Evolutionary conservation across 192 early-diverging fungal genomes (phyloP).

Genomic region (Coemansia sp.): DNA sequence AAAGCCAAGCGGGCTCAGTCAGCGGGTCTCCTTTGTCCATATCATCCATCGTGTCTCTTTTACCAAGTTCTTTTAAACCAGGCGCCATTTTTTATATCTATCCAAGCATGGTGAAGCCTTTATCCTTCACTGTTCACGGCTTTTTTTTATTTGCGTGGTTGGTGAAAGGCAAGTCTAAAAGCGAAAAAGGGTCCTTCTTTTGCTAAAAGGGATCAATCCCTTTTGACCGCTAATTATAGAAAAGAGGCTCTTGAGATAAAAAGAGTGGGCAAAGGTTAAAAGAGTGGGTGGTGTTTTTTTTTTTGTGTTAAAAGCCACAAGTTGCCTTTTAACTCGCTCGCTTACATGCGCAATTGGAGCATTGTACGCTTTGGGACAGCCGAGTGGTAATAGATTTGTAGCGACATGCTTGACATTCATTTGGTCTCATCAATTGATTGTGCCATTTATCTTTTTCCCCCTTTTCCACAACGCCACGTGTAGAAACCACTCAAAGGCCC

Average conservation of each 20-base stretch:
- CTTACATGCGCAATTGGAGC: neutral
- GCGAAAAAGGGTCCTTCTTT: constrained; percentile 8
- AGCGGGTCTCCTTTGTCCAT: neutral
- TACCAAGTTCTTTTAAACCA: constrained; percentile 5
- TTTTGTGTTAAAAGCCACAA: constrained; percentile 7
- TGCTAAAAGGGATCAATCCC: neutral
- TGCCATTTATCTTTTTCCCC: neutral
- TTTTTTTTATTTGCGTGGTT: neutral
- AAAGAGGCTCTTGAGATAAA: neutral
- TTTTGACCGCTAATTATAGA: neutral
- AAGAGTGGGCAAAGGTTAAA: constrained; percentile 1
- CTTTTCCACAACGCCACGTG: constrained; percentile 2
- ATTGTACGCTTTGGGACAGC: neutral
- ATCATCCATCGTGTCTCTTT: constrained; percentile 3
- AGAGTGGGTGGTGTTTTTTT: neutral
- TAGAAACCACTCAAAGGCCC: neutral
- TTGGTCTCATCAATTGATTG: neutral
- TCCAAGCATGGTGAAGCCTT: neutral
- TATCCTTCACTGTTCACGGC: neutral
- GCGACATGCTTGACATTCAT: neutral
- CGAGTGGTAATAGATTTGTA: neutral
- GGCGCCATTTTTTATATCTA: neutral
- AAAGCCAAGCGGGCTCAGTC: constrained; percentile 3
- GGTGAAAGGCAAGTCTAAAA: constrained; percentile 7
- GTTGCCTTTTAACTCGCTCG: neutral